Base-by-base conservation (phyloP, 2,329 filamentous ascomycete genomes). In the Uncinocarpus reesii region DNA sequence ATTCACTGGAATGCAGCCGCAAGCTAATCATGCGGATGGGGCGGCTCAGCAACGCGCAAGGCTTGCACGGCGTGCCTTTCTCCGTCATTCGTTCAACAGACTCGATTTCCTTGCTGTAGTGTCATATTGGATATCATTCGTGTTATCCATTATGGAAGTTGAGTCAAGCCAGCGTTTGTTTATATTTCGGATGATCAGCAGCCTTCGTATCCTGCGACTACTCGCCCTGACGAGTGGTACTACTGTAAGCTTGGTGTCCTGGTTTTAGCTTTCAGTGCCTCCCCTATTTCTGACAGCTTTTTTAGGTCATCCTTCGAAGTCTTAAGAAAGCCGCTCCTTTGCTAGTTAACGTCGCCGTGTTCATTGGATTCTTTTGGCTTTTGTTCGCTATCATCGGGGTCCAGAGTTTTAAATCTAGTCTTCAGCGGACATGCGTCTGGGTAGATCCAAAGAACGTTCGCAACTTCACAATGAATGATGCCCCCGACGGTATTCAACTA, bases 341-440 rank as follows among this genome's bases (percentile, higher is more conserved):
- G 29, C 78, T 98, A 20, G 79, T 95, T 21, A 87, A 95, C 53
- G 89, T 98, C 26, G 89, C 86, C 1, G 95, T 98, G 62, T 73
- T 98, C 18, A 88, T 98, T 56, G 78, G 85, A 11, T 98, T 98
- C 68, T 98, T 98, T 68, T 98, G 92, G 92, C 76, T 98, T 35
- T 71, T 96, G 8, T 98, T 98, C 68, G 92, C 88, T 31, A 95
- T 98, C 53, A 82, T 98, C 50, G 93, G 92, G 4, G 84, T 98
- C 18, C 93, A 98, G 64, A 95, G 86, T 66, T 98, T 98, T 71
- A 90, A 90, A 66, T 82, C 84, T 7, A 90, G 85, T 63, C 67
- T 90, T 20, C 79, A 78, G 56, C 82, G 86, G 41, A 81, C 80
- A 53, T 92, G 86, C 62, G 80, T 87, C 24, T 92, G 84, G 84